Percentiles rank a stretch among this genome's conserved stretches.
phyloP scores from a whole-genome alignment of 352 stramenopile genomes.

The Globisporangium viniferum region DNA sequence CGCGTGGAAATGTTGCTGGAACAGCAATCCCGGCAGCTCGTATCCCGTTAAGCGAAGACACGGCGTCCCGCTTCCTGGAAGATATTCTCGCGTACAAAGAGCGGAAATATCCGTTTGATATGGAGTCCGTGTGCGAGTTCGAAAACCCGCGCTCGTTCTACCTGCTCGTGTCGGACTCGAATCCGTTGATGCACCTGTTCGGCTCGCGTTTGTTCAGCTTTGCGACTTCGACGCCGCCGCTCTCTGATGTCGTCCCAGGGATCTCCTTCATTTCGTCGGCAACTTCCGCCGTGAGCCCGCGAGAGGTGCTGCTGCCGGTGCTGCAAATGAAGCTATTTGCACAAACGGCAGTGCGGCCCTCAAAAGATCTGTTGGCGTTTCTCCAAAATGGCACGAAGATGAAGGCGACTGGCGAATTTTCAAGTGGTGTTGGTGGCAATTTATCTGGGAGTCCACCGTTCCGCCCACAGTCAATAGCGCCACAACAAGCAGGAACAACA shows the following conservation, averaged over 20 bases:
- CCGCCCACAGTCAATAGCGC: slow-evolving; percentile 7
- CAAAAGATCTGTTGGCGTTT: slow-evolving; percentile 43
- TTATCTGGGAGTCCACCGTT: slow-evolving; percentile 10
- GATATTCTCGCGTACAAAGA: slow-evolving; percentile 75
- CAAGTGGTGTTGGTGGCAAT: background rate
- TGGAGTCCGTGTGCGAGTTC: slow-evolving; percentile 69
- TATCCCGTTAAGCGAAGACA: slow-evolving; percentile 44
- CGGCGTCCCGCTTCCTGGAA: slow-evolving; percentile 62
- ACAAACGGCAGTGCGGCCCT: slow-evolving; percentile 32
- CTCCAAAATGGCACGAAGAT: slow-evolving; percentile 28
- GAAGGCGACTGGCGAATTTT: background rate
- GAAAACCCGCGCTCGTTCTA: slow-evolving; percentile 76
- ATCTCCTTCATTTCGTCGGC: slow-evolving; percentile 59
- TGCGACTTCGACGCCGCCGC: slow-evolving; percentile 45
- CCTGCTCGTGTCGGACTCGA: slow-evolving; percentile 71
- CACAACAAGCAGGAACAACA: background rate
- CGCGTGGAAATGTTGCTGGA: background rate
- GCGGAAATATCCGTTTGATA: slow-evolving; percentile 72
- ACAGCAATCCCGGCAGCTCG: background rate
- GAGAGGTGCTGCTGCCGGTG: slow-evolving; percentile 39
- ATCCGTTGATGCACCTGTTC: slow-evolving; percentile 75
- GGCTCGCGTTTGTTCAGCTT: slow-evolving; percentile 72
- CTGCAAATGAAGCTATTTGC: slow-evolving; percentile 47
- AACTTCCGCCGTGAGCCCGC: slow-evolving; percentile 28
- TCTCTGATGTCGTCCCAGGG: slow-evolving; percentile 35